A percentile compares a stretch with the other conserved stretches of the same genome.
phyloP scores from a whole-genome alignment of 2,329 filamentous ascomycete species.

The Trichoderma endophyticum region DNA sequence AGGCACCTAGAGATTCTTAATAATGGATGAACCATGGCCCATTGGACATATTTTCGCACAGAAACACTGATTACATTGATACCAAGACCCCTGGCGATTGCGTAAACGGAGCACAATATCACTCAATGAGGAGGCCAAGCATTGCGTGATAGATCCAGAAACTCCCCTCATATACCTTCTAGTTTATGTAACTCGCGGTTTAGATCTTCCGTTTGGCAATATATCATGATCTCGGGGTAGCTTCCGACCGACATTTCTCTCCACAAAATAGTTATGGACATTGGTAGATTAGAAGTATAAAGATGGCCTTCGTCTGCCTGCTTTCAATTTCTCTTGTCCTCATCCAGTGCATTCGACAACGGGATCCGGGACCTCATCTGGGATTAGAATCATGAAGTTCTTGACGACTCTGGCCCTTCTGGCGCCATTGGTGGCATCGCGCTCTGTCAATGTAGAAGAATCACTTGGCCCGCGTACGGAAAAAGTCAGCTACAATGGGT shows the following conservation, averaged over 20 bases:
- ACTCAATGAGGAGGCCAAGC: constrained; percentile 5
- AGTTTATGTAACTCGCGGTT: background rate
- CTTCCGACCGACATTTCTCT: background rate
- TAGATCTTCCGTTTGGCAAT: background rate
- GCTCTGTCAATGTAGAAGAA: background rate
- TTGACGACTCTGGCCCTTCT: background rate
- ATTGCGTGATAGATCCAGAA: constrained; percentile 1
- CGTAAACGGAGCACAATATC: constrained; percentile 1
- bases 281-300: background rate
- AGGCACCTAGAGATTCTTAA: background rate
- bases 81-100: background rate
- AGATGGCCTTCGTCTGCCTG: background rate
- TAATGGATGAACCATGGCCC: background rate
- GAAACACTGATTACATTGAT: background rate
- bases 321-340: background rate
- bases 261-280: background rate
- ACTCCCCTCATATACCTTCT: background rate
- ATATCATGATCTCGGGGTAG: background rate
- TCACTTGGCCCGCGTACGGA: background rate
- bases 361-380: background rate
- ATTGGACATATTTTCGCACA: background rate
- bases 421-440: background rate
- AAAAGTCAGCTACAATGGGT: constrained; percentile 3
- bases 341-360: background rate
- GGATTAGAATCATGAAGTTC: background rate